Evolutionary conservation across 805 yeast genomes (phyloP).

Genomic region (Candida xiaguanensis): DNA sequence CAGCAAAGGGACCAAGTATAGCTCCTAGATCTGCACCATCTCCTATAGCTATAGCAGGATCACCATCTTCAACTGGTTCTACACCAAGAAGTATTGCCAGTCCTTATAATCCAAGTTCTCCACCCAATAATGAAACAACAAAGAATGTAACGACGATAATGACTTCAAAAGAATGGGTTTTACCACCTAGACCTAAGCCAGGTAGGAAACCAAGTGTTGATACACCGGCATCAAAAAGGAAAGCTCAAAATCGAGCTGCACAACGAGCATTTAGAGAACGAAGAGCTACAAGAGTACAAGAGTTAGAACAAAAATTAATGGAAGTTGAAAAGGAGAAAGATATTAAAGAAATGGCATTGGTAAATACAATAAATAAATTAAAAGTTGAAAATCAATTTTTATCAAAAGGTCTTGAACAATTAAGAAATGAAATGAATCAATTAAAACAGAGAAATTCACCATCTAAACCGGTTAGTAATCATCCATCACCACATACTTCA

Average conservation of each 20-base stretch:
- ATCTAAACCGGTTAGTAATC: conserved; percentile 9
- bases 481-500: conserved; percentile 14
- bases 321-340: conserved; percentile 68
- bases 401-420: conserved; percentile 39
- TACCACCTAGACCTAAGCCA: conserved; percentile 62
- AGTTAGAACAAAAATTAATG: conserved; percentile 64
- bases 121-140: conserved; percentile 7
- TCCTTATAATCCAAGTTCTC: conserved; percentile 2
- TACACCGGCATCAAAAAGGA: conserved; percentile 79
- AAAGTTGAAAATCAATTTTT: conserved; percentile 44
- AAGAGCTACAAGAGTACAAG: conserved; percentile 76
- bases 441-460: conserved; percentile 12
- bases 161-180: conserved; percentile 56
- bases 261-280: conserved; percentile 88
- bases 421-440: conserved; percentile 29
- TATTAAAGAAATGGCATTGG: conserved; percentile 51
- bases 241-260: conserved; percentile 93
- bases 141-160: conserved; percentile 36
- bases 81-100: conserved; percentile 12
- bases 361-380: conserved; percentile 48
- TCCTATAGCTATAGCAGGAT: conserved; percentile 15
- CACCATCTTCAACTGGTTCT: conserved; percentile 12
- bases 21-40: conserved; percentile 19
- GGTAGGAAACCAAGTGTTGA: conserved; percentile 65
- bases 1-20: conserved; percentile 16